phyloP scores from a whole-genome alignment of 169 alveolate species.

The Toxoplasma gondii region DNA sequence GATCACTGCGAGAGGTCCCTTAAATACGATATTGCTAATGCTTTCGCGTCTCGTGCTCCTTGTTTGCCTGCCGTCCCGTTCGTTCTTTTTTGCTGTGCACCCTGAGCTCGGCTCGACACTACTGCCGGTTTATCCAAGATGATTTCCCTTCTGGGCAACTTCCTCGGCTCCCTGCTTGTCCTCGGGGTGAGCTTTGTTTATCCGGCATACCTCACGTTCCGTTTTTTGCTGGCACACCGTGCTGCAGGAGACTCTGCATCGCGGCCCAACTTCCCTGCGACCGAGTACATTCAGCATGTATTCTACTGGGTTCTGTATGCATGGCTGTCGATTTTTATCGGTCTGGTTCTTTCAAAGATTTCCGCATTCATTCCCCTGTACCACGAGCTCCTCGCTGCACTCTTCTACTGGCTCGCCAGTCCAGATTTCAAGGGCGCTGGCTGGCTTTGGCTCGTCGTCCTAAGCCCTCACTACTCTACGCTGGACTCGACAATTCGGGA shows the following conservation, averaged over 20 bases:
- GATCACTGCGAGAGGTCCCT: too few species aligned
- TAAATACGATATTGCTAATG: too few species aligned
- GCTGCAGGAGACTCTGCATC: not conserved
- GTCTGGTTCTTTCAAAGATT: slow-evolving; percentile 41
- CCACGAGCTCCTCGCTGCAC: slow-evolving; percentile 59
- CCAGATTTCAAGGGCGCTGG: slow-evolving; percentile 69
- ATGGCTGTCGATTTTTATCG: slow-evolving; percentile 51
- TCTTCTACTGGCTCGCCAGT: slow-evolving; percentile 69
- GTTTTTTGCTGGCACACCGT: slow-evolving; percentile 43
- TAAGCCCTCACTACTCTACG: slow-evolving; percentile 50
- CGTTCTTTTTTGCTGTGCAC: too few species aligned
- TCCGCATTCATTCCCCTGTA: slow-evolving; percentile 55
- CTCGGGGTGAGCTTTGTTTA: slow-evolving; percentile 60
- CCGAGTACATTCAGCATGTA: slow-evolving; percentile 64
- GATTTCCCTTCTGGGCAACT: slow-evolving; percentile 60
- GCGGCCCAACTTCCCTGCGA: slow-evolving; percentile 1
- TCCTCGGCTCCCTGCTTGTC: slow-evolving; percentile 63
- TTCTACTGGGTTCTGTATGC: slow-evolving; percentile 65
- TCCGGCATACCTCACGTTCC: slow-evolving; percentile 66
- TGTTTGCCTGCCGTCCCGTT: too few species aligned
- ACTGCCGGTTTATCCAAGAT: not conserved
- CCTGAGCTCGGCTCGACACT: too few species aligned
- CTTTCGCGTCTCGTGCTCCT: too few species aligned
- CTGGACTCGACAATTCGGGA: slow-evolving; percentile 3
- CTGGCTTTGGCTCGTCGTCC: slow-evolving; percentile 62